These are phyloP conservation scores for Bruguiera hainesii DNA, from an alignment of 441 rosid species.

Conservation along the genomic window DNA sequence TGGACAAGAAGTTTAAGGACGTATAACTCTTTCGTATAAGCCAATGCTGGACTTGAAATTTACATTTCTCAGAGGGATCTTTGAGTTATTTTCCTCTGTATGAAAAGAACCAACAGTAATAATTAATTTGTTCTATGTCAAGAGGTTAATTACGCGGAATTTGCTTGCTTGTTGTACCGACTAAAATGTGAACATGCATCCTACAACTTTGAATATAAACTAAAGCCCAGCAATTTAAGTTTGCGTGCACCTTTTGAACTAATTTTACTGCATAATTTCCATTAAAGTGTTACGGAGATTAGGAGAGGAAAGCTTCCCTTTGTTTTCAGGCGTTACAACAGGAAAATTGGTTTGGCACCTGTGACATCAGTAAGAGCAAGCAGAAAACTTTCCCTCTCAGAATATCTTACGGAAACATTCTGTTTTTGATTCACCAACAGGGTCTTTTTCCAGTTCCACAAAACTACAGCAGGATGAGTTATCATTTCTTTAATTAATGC, in stretches of 20 bases:
- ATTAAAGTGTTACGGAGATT: not conserved
- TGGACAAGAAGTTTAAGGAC: no score
- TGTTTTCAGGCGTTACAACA: not conserved
- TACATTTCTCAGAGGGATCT: no score
- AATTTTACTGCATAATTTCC: not conserved
- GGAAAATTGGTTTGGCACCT: not conserved
- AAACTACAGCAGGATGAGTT: not conserved
- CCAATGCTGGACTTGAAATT: no score
- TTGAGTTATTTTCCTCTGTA: no score
- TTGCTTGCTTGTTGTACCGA: no score
- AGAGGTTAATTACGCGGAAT: no score
- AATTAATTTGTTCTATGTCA: no score
- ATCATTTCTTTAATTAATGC: not conserved
- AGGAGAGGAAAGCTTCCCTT: not conserved
- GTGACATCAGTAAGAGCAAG: not conserved
- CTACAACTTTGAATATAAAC: no score
- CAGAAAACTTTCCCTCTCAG: not conserved
- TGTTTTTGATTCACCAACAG: no score
- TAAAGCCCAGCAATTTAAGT: not conserved
- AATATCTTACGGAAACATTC: not conserved
- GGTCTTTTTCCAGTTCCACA: not conserved
- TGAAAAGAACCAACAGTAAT: no score
- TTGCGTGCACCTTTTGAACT: not conserved
- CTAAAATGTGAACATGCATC: no score
- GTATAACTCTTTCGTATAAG: no score